Base-by-base conservation (phyloP, 2,329 filamentous ascomycete genomes). In the Parascedosporium putredinis region DNA sequence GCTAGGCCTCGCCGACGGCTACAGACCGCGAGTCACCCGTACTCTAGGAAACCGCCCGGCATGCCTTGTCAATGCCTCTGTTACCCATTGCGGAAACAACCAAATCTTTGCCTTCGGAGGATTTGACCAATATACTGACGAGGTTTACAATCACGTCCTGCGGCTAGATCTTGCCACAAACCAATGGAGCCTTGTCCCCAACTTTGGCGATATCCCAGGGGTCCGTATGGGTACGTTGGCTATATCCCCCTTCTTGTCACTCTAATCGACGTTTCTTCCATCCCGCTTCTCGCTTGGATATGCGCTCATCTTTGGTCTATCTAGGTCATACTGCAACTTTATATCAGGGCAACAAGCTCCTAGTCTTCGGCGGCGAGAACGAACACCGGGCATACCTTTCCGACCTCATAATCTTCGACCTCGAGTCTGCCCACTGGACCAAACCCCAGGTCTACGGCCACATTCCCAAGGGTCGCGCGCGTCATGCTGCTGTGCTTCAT, bases 91-190 rank as follows among this genome's bases (percentile, higher is more conserved):
- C 61, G 90, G 90, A 52, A 93, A 95, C 68, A 93, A 97, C 64
- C 83, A 93, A 66, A 97, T 98, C 59, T 97, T 94, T 67, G 93
- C 91, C 9, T 98, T 98, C 72, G 93, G 93, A 40, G 93, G 93
- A 16, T 98, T 98, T 62, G 93, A 98, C 63, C 91, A 97, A 67
- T 97, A 95, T 63, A 98, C 93, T 1, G 93, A 98, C 64, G 93
- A 98, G 71, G 87, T 98, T 16, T 98, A 98, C 69, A 98, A 98
- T 62, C 93, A 98, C 69, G 93, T 98, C 38, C 74, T 98, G 55
- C 84, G 82, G 59, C 71, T 98, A 47, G 90, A 98, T 64, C 76
- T 98, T 55, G 76, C 84, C 53, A 90, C 84, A 54, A 83, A 93
- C 57, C 88, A 93, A 64, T 98, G 93, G 93, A 93, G 81, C 56